Base-by-base conservation (phyloP, 257 asterid genomes). In the Primulina tabacum region DNA sequence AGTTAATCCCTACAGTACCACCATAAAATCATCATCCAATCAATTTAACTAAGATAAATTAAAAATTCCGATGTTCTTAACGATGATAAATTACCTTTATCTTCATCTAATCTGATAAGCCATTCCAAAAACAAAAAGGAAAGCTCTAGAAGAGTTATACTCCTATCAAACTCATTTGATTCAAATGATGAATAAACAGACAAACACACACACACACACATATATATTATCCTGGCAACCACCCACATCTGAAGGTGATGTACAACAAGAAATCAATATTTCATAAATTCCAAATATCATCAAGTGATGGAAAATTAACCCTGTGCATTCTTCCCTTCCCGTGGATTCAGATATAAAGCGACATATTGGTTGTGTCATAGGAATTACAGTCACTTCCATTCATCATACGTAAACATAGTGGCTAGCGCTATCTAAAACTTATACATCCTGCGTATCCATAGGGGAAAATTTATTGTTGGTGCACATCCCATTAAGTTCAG, bases 271-370 rank as follows among this genome's bases (percentile, higher is more conserved):
- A 47, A 60, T 58, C 30, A 11, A 59, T 7, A 71, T 10, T 20
- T 7, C 17, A 71, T 30, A 14, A 30, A 17, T 57, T 63, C 37
- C 34, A 12, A 43, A 69, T 40, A 33, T 59, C 24, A 38, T 64
- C 2, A 17, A 34, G 72, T 40, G 58, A 76, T 65, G 57, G 24
- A 43, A 52, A 64, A 33, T 24, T 24, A 26, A 34, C 24, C 47
- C 24, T 57, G 38, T 7, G 30, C 34, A 64, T 9, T 35, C 47
- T 68, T 56, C 72, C 21, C 11, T 21, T 32, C 17, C 34, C 29
- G 30, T 10, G 58, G 59, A 17, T 59, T 47, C n/a, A 20, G 20
- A 21, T 65, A 21, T 43, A 11, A 10, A 7, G 52, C 16, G 20
- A 21, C 50, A 33, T 11, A 14, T 20, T 6, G 28, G 2, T 4